These are phyloP conservation scores for Rubia tinctorum DNA, from an alignment of 305 asterid genomes.

Conservation along the genomic window DNA sequence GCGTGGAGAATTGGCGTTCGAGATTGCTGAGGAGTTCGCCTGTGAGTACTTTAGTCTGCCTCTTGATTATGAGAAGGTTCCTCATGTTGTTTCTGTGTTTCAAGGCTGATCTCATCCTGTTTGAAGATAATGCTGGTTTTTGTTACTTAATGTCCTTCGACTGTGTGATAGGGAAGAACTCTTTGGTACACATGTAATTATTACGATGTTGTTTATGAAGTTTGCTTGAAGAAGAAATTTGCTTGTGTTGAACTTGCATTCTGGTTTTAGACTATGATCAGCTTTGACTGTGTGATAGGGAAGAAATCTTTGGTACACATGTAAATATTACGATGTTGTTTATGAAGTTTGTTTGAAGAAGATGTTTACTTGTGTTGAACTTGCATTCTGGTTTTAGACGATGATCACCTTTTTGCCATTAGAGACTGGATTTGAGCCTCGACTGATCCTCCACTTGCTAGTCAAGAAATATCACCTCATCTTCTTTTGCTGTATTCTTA, in stretches of 20 bases:
- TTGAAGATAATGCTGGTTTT: neutral
- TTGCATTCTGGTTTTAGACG: neutral
- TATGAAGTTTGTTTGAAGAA: constrained; percentile 3
- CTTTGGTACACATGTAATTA: constrained; percentile 11
- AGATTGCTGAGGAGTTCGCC: constrained; percentile 82
- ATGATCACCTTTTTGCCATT: no score
- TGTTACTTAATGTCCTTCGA: neutral
- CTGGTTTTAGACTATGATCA: neutral
- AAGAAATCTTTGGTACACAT: constrained; percentile 1
- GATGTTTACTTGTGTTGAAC: neutral
- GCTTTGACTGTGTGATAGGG: neutral
- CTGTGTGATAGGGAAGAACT: neutral
- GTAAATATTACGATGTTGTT: constrained; percentile 8
- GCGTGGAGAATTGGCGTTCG: constrained; percentile 76
- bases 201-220: neutral
- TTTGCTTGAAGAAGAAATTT: neutral
- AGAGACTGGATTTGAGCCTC: no score
- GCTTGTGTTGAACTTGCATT: neutral
- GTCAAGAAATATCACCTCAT: no score
- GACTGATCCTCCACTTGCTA: no score
- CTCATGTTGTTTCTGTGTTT: constrained; percentile 39
- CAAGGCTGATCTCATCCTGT: constrained; percentile 18
- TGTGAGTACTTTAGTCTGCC: constrained; percentile 80
- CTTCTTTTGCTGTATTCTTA: no score
- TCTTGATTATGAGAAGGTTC: constrained; percentile 69